These are phyloP conservation scores for Lipomyces kockii DNA, from an alignment of 805 yeast genomes.

Conservation along the genomic window DNA sequence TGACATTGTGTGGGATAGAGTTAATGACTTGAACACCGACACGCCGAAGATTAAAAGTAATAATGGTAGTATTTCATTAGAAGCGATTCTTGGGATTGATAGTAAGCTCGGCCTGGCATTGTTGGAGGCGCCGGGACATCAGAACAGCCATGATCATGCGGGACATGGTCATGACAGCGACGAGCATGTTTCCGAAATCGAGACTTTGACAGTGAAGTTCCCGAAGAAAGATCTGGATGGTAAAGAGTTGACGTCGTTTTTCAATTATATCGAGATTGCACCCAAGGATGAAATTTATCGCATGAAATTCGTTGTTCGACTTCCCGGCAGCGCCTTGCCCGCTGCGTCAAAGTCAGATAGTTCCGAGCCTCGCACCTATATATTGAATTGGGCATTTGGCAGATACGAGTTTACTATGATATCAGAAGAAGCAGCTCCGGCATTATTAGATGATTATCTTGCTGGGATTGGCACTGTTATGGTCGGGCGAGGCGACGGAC, in stretches of 20 bases:
- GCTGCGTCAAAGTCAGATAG: not conserved
- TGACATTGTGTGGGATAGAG: slow-evolving; percentile 36
- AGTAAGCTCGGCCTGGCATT: slow-evolving; percentile 29
- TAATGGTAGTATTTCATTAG: slow-evolving; percentile 32
- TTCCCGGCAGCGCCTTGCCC: slow-evolving; percentile 8
- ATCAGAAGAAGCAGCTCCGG: slow-evolving; percentile 13
- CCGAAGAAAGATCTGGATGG: slow-evolving; percentile 7
- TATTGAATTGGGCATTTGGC: slow-evolving; percentile 38
- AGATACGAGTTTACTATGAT: slow-evolving; percentile 33
- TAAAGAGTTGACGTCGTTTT: slow-evolving; percentile 16
- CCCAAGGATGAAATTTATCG: slow-evolving; percentile 38
- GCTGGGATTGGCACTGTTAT: slow-evolving; percentile 35
- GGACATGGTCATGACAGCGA: slow-evolving; percentile 13
- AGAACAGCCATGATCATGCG: not conserved
- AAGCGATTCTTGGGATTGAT: slow-evolving; percentile 35
- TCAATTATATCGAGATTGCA: slow-evolving; percentile 28
- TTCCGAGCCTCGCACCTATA: slow-evolving; percentile 3
- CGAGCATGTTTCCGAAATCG: slow-evolving; percentile 31
- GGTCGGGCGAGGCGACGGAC: slow-evolving; percentile 38
- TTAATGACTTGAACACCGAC: slow-evolving; percentile 37
- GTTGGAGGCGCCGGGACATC: not conserved
- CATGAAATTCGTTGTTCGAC: slow-evolving; percentile 33
- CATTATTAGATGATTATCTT: slow-evolving; percentile 21
- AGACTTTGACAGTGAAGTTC: slow-evolving; percentile 32
- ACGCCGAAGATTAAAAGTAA: slow-evolving; percentile 37